phyloP scores from a whole-genome alignment of 345 rosid species.

The Ailanthus altissimus region DNA sequence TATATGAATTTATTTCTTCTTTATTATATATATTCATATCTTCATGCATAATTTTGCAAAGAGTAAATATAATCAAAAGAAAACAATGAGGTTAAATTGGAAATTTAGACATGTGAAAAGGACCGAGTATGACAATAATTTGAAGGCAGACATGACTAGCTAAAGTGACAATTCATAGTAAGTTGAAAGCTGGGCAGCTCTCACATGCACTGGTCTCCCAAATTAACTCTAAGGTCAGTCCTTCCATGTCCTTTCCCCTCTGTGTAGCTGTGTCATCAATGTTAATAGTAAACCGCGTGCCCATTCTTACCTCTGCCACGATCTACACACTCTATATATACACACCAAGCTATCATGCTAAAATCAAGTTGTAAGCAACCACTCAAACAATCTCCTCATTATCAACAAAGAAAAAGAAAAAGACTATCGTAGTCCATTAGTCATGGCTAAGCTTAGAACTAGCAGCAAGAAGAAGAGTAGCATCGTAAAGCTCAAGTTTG shows the following conservation, averaged over 20 bases:
- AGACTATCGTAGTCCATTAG: background rate
- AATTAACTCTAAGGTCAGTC: conserved; percentile 12
- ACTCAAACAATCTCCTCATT: too few species aligned
- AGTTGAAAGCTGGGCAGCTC: conserved; percentile 25
- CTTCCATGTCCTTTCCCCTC: conserved; percentile 35
- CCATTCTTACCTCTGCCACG: conserved; percentile 6
- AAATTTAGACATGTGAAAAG: background rate
- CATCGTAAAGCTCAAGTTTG: conserved; percentile 40
- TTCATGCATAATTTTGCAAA: background rate
- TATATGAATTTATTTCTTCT: background rate
- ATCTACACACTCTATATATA: background rate
- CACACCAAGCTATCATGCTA: background rate
- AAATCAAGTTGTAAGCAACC: background rate
- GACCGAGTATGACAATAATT: background rate
- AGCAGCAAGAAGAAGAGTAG: conserved; percentile 24
- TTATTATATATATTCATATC: background rate
- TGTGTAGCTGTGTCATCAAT: conserved; percentile 30
- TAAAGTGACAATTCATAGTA: conserved; percentile 26
- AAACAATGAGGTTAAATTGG: background rate
- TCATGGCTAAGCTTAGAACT: conserved; percentile 40
- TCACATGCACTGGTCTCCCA: conserved; percentile 50
- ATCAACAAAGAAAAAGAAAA: background rate
- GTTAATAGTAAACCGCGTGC: background rate
- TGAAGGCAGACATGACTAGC: conserved; percentile 16
- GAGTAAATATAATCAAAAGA: background rate